Percentiles rank a stretch among this genome's conserved stretches.
Conservation (phyloP, 1,284 basidiomycete species). For the Flammula alnicola region DNA sequence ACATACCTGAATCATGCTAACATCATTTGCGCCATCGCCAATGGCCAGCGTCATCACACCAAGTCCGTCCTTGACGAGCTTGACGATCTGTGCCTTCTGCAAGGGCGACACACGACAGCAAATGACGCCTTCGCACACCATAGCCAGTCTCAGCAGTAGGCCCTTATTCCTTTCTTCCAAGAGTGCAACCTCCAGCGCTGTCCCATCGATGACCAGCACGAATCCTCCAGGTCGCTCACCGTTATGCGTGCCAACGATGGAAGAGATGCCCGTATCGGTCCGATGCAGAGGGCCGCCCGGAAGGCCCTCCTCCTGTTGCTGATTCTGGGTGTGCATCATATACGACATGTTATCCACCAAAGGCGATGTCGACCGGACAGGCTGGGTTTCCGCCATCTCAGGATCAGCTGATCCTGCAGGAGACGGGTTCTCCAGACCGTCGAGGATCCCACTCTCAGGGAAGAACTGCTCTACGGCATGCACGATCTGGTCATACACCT, state of each 20-base stretch:
- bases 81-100: slow-evolving; percentile 95
- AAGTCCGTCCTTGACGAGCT: slow-evolving; percentile 90
- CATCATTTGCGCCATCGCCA: slow-evolving; percentile 96
- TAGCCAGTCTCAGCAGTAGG: slow-evolving; percentile 83
- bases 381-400: too few relatives aligned
- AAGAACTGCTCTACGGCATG: slow-evolving; percentile 90
- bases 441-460: slow-evolving; percentile 65
- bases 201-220: slow-evolving; percentile 94
- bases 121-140: slow-evolving; percentile 92
- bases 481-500: slow-evolving; percentile 85
- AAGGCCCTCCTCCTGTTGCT: slow-evolving; percentile 42
- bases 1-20: slow-evolving; percentile 84
- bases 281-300: slow-evolving; percentile 52
- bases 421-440: not conserved
- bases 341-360: too few relatives aligned
- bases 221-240: slow-evolving; percentile 90
- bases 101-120: slow-evolving; percentile 97
- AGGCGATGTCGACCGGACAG: too few relatives aligned
- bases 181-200: slow-evolving; percentile 74
- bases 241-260: slow-evolving; percentile 87
- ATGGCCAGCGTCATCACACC: slow-evolving; percentile 93
- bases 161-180: slow-evolving; percentile 75
- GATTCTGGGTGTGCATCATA: not conserved
- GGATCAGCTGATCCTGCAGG: too few relatives aligned
- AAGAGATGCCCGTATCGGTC: slow-evolving; percentile 72